These are phyloP conservation scores for Rutidosis leptorrhynchoides DNA, from an alignment of 129 eudicot genomes.

Conservation along the genomic window DNA sequence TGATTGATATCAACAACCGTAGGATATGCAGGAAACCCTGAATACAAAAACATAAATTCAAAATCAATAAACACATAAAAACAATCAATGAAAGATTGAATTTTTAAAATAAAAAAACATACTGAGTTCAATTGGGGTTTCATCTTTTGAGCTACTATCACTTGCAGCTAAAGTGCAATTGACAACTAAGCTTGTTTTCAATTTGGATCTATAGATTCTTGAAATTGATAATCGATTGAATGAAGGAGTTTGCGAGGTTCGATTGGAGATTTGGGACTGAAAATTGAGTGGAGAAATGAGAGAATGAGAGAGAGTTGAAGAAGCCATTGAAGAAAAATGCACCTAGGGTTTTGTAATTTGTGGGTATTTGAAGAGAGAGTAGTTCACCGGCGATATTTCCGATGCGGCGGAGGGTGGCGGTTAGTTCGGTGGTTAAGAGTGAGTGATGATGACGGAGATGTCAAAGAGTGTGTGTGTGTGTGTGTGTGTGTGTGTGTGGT, in stretches of 20 bases:
- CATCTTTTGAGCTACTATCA: conserved; percentile 33
- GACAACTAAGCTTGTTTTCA: conserved; percentile 31
- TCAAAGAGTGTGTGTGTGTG: conserved; percentile 21
- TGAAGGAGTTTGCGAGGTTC: conserved; percentile 26
- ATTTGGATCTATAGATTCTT: conserved; percentile 39
- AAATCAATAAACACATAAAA: not conserved
- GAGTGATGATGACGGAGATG: conserved; percentile 38
- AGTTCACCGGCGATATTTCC: not conserved
- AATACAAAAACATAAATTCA: not conserved
- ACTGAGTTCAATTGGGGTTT: conserved; percentile 82
- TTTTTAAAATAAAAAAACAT: conserved; percentile 11
- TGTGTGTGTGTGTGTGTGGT: too few species aligned
- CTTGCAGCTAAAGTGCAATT: conserved; percentile 41
- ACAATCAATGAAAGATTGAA: not conserved
- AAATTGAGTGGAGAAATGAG: conserved; percentile 41
- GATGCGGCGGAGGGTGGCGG: conserved; percentile 32
- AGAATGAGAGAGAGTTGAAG: conserved; percentile 59
- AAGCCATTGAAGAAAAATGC: conserved; percentile 59
- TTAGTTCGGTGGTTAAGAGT: conserved; percentile 15
- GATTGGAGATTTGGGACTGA: conserved; percentile 32
- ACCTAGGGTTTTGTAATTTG: not conserved
- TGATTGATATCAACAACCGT: conserved; percentile 84
- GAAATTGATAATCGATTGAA: conserved; percentile 28
- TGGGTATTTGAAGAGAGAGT: conserved; percentile 28
- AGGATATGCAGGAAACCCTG: conserved; percentile 90